These are phyloP conservation scores for Trichoderma koningiopsis DNA, from an alignment of 2,329 filamentous ascomycete species.

Conservation along the genomic window DNA sequence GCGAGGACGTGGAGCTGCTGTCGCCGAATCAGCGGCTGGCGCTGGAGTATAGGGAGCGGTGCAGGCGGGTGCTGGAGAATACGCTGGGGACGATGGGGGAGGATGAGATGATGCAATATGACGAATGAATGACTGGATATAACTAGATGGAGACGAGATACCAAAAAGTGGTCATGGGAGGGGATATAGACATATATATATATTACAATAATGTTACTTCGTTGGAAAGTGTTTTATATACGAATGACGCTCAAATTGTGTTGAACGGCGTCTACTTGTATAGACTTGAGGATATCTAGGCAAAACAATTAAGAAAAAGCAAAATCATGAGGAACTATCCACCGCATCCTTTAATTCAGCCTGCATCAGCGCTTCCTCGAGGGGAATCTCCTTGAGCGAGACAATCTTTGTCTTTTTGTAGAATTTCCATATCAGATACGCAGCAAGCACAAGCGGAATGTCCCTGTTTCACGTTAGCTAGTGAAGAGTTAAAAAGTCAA, in stretches of 20 bases:
- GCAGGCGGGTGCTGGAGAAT: conserved; percentile 50
- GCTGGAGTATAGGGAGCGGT: conserved; percentile 52
- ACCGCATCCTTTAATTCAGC: conserved; percentile 20
- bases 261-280: neutral
- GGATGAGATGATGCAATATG: conserved; percentile 34
- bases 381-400: conserved; percentile 52
- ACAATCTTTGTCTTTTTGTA: conserved; percentile 62
- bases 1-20: conserved; percentile 41
- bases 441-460: conserved; percentile 58
- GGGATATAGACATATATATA: neutral
- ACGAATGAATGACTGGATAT: neutral
- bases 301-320: neutral
- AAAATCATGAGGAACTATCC: neutral
- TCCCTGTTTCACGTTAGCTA: conserved; percentile 46
- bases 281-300: neutral
- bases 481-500: neutral
- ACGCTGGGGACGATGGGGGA: conserved; percentile 45
- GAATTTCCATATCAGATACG: conserved; percentile 66
- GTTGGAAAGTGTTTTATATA: neutral
- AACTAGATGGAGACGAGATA: neutral
- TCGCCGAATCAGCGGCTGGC: conserved; percentile 53
- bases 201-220: conserved; percentile 19
- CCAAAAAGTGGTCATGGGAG: neutral
- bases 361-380: conserved; percentile 55
- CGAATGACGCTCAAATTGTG: neutral